phyloP scores from a whole-genome alignment of 2,329 filamentous ascomycete genomes.

The Anisogramma anomala region DNA sequence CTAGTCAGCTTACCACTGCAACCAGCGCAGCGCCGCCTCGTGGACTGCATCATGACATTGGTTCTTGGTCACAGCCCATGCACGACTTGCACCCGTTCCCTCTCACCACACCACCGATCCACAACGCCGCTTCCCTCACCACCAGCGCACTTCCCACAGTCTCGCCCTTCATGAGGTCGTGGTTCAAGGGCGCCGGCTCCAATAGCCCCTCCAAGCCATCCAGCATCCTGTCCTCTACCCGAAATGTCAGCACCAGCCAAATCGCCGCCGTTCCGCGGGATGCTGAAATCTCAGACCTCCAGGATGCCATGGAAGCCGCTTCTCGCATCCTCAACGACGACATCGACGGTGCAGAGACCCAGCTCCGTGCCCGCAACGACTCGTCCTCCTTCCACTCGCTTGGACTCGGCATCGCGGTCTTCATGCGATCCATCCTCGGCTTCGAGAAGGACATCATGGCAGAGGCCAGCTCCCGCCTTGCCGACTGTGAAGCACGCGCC shows the following conservation, averaged over 20 bases:
- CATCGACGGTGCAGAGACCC: constrained; percentile 68
- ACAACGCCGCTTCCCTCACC: too few relatives aligned
- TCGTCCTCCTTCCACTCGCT: constrained; percentile 82
- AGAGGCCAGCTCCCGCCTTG: constrained; percentile 61
- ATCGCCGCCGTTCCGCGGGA: constrained; percentile 16
- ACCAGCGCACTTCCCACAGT: too few relatives aligned
- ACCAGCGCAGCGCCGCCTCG: too few relatives aligned
- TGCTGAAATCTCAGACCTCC: constrained; percentile 41
- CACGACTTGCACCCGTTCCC: too few relatives aligned
- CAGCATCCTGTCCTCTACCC: constrained; percentile 6
- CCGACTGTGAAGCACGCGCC: constrained; percentile 64
- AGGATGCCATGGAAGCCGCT: constrained; percentile 52
- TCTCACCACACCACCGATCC: too few relatives aligned
- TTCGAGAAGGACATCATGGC: constrained; percentile 89
- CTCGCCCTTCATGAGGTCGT: constrained; percentile 9
- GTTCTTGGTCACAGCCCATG: too few relatives aligned
- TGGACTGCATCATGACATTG: too few relatives aligned
- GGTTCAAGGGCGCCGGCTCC: constrained; percentile 9
- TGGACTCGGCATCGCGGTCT: constrained; percentile 68
- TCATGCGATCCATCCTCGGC: constrained; percentile 75
- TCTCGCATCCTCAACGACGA: constrained; percentile 79
- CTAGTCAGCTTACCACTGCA: too few relatives aligned
- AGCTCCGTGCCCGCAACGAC: constrained; percentile 59
- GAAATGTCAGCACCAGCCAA: constrained; percentile 10
- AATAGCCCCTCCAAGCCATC: constrained; percentile 4